Percentiles rank a stretch among this genome's conserved stretches.
Conservation (phyloP, 257 asterid species). For the Solanum acaule region DNA sequence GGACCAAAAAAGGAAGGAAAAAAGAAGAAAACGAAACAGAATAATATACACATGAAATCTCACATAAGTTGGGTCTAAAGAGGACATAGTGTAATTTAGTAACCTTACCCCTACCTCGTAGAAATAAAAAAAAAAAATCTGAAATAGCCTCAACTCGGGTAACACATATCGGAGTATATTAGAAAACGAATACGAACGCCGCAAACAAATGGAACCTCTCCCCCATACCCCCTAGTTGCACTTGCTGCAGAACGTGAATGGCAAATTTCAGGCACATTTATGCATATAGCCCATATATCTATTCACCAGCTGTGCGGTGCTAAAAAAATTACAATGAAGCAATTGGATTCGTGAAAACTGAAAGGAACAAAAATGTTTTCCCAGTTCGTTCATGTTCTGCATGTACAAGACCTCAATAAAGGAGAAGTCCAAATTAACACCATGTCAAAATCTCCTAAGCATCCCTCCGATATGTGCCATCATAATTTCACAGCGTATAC, state of each 20-base stretch:
- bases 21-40: no score
- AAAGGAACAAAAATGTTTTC: background rate
- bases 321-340: background rate
- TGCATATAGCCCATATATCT: no score
- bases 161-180: background rate
- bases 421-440: background rate
- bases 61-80: background rate
- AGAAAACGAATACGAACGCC: background rate
- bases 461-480: background rate
- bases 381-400: background rate
- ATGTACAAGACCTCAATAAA: background rate
- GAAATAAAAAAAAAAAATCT: no score
- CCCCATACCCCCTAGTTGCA: background rate
- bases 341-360: background rate
- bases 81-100: background rate
- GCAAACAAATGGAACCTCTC: background rate
- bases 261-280: background rate
- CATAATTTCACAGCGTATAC: constrained; percentile 1
- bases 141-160: background rate
- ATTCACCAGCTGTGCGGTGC: background rate
- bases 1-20: background rate
- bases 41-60: background rate
- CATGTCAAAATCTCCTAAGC: background rate
- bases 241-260: background rate
- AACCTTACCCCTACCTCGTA: background rate